Percentiles rank a stretch among this genome's conserved stretches.
Evolutionary conservation across 2,329 filamentous ascomycete genomes (phyloP).

Genomic region (Cercospora beticola): DNA sequence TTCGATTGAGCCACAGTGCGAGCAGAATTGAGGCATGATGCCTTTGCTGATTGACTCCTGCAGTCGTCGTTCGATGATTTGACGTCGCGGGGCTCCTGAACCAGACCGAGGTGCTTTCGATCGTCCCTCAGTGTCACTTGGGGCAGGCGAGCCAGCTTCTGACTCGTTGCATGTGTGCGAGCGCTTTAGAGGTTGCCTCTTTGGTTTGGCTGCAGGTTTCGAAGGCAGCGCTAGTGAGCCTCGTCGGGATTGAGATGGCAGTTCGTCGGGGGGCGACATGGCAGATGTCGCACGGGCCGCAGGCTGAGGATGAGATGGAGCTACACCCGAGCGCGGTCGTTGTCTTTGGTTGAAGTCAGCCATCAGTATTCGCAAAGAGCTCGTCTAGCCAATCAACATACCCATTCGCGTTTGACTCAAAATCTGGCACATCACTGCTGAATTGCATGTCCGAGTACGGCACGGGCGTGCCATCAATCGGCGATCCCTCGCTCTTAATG

Average conservation of each 20-base stretch:
- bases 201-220: conserved; percentile 30
- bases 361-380: background rate
- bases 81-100: conserved; percentile 64
- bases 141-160: conserved; percentile 40
- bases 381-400: background rate
- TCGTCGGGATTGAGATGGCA: conserved; percentile 27
- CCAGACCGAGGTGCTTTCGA: conserved; percentile 37
- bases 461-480: conserved; percentile 20
- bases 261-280: conserved; percentile 18
- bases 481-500: conserved; percentile 33
- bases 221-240: conserved; percentile 39
- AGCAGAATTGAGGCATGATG: conserved; percentile 82
- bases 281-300: conserved; percentile 9
- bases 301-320: background rate
- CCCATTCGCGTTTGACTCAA: background rate
- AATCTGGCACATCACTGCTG: conserved; percentile 9
- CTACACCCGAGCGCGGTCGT: background rate
- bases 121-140: conserved; percentile 36
- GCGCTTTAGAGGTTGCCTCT: conserved; percentile 38
- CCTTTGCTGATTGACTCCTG: conserved; percentile 68
- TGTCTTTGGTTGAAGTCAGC: conserved; percentile 9
- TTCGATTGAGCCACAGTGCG: conserved; percentile 91
- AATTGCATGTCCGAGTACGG: conserved; percentile 14
- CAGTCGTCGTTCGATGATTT: conserved; percentile 59
- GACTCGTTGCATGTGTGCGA: conserved; percentile 31